A percentile compares a stretch with the other conserved stretches of the same genome.
phyloP scores from a whole-genome alignment of 2,329 filamentous ascomycete genomes.

The Kalaharituber pfeilii region DNA sequence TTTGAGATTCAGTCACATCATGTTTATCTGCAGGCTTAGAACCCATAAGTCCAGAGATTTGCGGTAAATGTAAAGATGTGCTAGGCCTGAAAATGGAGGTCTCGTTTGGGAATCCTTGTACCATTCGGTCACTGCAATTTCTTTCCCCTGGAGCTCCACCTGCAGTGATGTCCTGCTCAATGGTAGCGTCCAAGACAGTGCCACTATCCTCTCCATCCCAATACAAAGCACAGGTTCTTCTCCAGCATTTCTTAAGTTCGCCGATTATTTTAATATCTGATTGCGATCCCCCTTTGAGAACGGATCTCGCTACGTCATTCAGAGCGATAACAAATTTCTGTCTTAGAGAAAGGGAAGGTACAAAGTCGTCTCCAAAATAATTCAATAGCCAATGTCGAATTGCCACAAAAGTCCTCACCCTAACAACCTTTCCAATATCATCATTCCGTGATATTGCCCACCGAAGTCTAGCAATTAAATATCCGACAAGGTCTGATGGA shows the following conservation, averaged over 20 bases:
- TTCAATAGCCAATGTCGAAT: conserved; percentile 95
- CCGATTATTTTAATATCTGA: conserved; percentile 71
- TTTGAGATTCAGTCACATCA: background rate
- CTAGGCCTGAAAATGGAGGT: background rate
- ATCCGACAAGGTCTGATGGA: conserved; percentile 55
- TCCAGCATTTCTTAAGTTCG: conserved; percentile 95
- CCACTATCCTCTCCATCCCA: conserved; percentile 46
- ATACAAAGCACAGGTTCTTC: conserved; percentile 70
- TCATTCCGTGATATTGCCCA: conserved; percentile 72
- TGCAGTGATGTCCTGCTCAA: conserved; percentile 22
- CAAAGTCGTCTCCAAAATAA: conserved; percentile 91
- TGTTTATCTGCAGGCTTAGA: background rate
- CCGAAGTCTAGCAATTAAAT: conserved; percentile 65
- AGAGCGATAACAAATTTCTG: conserved; percentile 20
- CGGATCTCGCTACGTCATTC: conserved; percentile 33
- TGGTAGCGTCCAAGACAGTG: conserved; percentile 9
- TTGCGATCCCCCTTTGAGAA: conserved; percentile 35
- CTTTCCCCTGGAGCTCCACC: conserved; percentile 21
- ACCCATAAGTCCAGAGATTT: background rate
- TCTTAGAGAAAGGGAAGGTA: conserved; percentile 28
- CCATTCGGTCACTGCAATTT: background rate
- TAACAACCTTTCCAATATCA: conserved; percentile 80
- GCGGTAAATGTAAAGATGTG: background rate
- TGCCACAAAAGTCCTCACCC: conserved; percentile 87
- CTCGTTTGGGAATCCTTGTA: background rate